Base-by-base conservation (phyloP, 208 protist genomes). In the Strigomonas galati region DNA sequence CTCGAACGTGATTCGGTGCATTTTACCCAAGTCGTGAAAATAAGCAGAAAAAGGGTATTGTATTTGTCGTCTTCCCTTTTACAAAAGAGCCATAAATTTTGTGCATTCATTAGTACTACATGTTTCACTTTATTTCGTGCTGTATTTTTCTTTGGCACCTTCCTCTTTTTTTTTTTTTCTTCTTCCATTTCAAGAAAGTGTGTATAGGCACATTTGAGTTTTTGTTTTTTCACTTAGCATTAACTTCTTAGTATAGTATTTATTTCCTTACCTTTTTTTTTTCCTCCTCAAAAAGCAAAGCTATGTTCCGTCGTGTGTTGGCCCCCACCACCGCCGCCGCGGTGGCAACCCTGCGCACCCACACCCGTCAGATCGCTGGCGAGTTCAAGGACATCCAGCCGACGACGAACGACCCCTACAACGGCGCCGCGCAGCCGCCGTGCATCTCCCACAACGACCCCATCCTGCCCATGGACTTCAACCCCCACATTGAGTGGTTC, bases 401-500 rank as follows among this genome's bases (percentile, higher is more conserved):
- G 3, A 37, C 23, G 5, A 56, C 43, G 49, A 69, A 27, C 67
- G 49, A 71, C 3, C 52, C 65, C 10, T 74, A 74, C 9, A 64
- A 72, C 17, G 72, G 74, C 28, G 71, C 66, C 23, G 74, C 84
- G 26, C 77, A 78, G 57, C 84, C 85, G 19, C 90, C 90, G 52
- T 77, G 78, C 28, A 89, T 93, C 56, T 59, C 63, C 51, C 72
- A 91, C 72, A 92, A 93, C 66, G 90, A 92, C 49, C 90, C 86
- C 7, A 65, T 95, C n/a, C 46, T 85, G 26, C 90, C 90, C 0
- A 91, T 95, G 79, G 90, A 95, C 79, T 93, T 95, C 72, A 95
- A 93, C 69, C 90, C 90, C 4, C 90, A 95, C 71, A 95, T 95
- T 68, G 86, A 95, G 70, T 95, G 86, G 86, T 95, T 92, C 67